phyloP scores from a whole-genome alignment of 805 yeast species.

The Saccharomycopsis javanensis region DNA sequence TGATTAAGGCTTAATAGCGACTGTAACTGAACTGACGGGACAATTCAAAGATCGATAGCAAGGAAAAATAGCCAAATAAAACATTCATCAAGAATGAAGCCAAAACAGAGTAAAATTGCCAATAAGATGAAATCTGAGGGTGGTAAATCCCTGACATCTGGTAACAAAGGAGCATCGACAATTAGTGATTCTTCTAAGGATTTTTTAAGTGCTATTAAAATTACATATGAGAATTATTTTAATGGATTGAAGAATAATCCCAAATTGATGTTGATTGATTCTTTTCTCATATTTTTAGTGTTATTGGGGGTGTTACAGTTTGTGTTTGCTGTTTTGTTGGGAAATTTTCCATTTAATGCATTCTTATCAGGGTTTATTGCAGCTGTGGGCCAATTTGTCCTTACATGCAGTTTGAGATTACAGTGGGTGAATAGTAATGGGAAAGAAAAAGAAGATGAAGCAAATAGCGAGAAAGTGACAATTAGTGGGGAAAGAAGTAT shows the following conservation, averaged over 20 bases:
- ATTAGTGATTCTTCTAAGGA: slow-evolving; percentile 4
- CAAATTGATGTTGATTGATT: slow-evolving; percentile 56
- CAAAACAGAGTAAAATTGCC: neutral
- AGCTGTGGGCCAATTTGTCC: slow-evolving; percentile 93
- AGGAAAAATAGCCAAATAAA: neutral
- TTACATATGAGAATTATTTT: slow-evolving; percentile 13
- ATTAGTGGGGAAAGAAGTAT: slow-evolving; percentile 51
- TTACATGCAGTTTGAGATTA: slow-evolving; percentile 72
- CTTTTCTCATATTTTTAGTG: slow-evolving; percentile 67
- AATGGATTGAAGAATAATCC: slow-evolving; percentile 7
- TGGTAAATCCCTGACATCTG: neutral
- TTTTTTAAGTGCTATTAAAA: slow-evolving; percentile 6
- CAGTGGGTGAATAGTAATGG: slow-evolving; percentile 36
- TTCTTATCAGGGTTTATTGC: slow-evolving; percentile 86
- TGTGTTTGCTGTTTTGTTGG: slow-evolving; percentile 62
- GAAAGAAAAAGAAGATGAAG: slow-evolving; percentile 24
- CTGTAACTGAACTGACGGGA: no score
- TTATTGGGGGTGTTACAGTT: slow-evolving; percentile 71
- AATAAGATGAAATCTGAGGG: neutral
- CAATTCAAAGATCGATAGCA: neutral
- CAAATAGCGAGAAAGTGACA: neutral
- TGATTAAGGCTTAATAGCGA: no score
- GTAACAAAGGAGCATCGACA: neutral
- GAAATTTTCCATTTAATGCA: slow-evolving; percentile 95
- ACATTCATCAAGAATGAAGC: neutral